Conservation (phyloP, 768 basidiomycete species). For the Pholiota conissans region DNA sequence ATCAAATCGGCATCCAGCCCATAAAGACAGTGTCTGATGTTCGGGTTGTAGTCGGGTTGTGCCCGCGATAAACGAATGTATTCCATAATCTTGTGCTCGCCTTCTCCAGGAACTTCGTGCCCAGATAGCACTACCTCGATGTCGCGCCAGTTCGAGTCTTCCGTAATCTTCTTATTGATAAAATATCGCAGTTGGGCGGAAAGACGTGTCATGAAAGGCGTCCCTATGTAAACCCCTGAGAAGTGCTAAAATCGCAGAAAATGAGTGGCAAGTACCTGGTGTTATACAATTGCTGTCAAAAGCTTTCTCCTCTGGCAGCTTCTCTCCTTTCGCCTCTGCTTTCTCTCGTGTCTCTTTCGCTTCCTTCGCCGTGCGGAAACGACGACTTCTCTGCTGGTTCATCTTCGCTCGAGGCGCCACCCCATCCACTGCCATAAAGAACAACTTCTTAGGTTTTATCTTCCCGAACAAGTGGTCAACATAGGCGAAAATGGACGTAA, state of each 20-base stretch:
- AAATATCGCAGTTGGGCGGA: constrained; percentile 94
- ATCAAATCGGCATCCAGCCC: constrained; percentile 98
- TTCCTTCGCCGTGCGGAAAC: constrained; percentile 94
- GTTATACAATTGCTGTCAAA: constrained; percentile 99
- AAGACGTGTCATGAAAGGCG: constrained; percentile 92
- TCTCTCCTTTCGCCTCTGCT: constrained; percentile 87
- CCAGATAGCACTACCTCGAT: constrained; percentile 94
- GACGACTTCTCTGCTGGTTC: constrained; percentile 95
- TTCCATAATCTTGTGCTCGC: constrained; percentile 99
- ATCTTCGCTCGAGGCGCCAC: constrained; percentile 98
- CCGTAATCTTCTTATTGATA: constrained; percentile 95
- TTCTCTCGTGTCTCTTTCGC: constrained; percentile 84
- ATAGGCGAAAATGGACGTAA: constrained; percentile 95
- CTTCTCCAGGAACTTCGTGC: constrained; percentile 98
- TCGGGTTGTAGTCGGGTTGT: constrained; percentile 95
- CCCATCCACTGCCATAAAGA: constrained; percentile 99
- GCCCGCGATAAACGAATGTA: constrained; percentile 95
- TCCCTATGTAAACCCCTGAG: constrained; percentile 50
- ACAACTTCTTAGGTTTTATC: constrained; percentile 96
- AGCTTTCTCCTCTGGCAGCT: constrained; percentile 89
- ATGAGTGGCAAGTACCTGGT: constrained; percentile 61
- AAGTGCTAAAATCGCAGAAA: background rate
- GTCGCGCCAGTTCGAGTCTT: constrained; percentile 93
- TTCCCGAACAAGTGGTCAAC: constrained; percentile 96
- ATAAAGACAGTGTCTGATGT: constrained; percentile 96